phyloP scores from a whole-genome alignment of 164 flowering plant species.

The Annona cherimola region DNA sequence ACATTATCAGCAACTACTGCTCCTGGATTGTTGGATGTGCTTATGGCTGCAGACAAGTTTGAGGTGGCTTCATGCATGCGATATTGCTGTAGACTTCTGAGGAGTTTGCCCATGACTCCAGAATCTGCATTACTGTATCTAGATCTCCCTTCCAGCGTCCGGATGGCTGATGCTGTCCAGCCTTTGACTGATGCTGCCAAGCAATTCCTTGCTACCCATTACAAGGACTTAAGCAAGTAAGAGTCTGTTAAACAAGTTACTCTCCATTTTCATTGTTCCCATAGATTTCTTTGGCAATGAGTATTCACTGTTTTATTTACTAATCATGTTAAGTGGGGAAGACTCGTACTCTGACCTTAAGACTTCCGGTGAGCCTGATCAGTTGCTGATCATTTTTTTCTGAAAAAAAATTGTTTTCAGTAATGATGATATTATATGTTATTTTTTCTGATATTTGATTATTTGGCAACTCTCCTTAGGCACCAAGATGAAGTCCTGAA shows the following conservation, averaged over 20 bases:
- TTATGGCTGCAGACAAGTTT: constrained; percentile 97
- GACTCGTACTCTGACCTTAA: too few relatives aligned
- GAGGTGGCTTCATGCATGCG: constrained; percentile 99
- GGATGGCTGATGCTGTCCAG: constrained; percentile 88
- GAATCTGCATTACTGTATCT: constrained; percentile 90
- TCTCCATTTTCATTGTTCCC: not conserved
- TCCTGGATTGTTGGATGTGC: constrained; percentile 79
- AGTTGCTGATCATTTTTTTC: too few relatives aligned
- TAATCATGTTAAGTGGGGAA: not conserved
- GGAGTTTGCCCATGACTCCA: constrained; percentile 79
- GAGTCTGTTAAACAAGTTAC: constrained; percentile 1
- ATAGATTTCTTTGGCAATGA: not conserved
- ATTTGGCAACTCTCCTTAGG: constrained; percentile 30
- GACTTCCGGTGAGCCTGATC: too few relatives aligned
- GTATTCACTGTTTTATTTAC: not conserved
- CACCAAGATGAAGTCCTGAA: constrained; percentile 74
- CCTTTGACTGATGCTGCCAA: constrained; percentile 89
- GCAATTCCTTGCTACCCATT: constrained; percentile 71
- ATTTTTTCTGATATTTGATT: not conserved
- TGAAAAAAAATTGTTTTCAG: too few relatives aligned
- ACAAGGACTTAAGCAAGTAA: constrained; percentile 75
- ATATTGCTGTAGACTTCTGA: constrained; percentile 62
- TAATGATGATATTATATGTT: too few relatives aligned
- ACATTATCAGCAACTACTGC: constrained; percentile 51
- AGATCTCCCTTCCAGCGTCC: constrained; percentile 88